These are phyloP conservation scores for Paraphaeosphaeria minitans DNA, from an alignment of 2,329 filamentous ascomycete genomes.

Conservation along the genomic window DNA sequence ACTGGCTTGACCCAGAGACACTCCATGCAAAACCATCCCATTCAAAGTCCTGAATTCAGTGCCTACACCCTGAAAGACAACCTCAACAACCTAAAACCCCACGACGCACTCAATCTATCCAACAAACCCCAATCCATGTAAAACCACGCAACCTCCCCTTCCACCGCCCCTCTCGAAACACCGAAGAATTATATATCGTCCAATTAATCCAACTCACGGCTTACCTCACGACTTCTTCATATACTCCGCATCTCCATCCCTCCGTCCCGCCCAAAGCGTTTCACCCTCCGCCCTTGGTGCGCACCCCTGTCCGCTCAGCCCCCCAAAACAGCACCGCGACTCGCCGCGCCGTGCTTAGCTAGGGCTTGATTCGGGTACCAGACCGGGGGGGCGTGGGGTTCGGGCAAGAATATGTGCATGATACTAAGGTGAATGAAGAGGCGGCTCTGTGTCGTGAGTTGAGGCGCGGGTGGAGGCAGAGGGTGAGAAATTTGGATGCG, in stretches of 20 bases:
- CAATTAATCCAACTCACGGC: background rate
- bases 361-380: background rate
- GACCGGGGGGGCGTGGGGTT: background rate
- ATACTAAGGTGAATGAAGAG: background rate
- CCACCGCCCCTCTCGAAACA: no score
- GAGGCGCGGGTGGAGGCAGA: background rate
- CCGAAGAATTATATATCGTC: background rate
- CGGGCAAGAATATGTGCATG: background rate
- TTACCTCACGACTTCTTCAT: background rate
- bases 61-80: no score
- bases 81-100: no score
- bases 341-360: background rate
- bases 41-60: background rate
- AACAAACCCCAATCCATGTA: no score
- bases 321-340: background rate
- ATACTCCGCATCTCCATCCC: background rate
- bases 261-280: background rate
- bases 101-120: no score
- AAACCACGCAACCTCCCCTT: no score
- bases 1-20: background rate
- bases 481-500: no score
- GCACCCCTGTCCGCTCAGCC: background rate
- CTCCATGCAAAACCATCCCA: background rate
- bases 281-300: slow-evolving; percentile 8
- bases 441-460: background rate